A percentile compares a stretch with the other conserved stretches of the same genome.
phyloP scores from a whole-genome alignment of 768 basidiomycete species.

The Termitomyces sp. region DNA sequence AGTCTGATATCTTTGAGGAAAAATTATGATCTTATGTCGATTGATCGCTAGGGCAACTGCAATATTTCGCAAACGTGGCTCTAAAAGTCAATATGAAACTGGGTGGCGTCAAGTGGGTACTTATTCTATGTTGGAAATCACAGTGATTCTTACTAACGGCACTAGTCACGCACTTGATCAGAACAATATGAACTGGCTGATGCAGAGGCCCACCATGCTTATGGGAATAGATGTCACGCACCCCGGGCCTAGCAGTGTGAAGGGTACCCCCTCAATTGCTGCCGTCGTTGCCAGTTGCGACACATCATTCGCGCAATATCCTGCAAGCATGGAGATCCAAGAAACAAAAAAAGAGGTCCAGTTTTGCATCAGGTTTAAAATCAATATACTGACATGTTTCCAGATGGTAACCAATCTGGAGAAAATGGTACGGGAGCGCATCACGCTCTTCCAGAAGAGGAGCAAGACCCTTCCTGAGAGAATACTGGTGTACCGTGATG shows the following conservation, averaged over 20 bases:
- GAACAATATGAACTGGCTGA: conserved; percentile 56
- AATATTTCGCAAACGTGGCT: conserved; percentile 79
- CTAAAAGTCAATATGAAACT: conserved; percentile 83
- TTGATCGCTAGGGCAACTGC: conserved; percentile 41
- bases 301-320: conserved; percentile 58
- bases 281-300: conserved; percentile 83
- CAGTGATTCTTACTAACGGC: background rate
- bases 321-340: conserved; percentile 70
- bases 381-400: background rate
- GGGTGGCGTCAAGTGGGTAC: conserved; percentile 66
- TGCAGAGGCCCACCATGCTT: conserved; percentile 62
- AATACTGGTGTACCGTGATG: conserved; percentile 74
- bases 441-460: conserved; percentile 42
- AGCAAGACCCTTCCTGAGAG: conserved; percentile 56
- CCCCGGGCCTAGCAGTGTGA: conserved; percentile 68
- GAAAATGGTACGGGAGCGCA: conserved; percentile 63
- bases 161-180: conserved; percentile 41
- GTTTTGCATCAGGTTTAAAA: background rate
- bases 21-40: conserved; percentile 15
- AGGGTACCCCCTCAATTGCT: conserved; percentile 76
- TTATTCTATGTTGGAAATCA: background rate
- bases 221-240: conserved; percentile 83
- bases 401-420: conserved; percentile 73
- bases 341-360: conserved; percentile 70
- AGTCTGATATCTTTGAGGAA: conserved; percentile 12